Conservation (phyloP, 495 filamentous ascomycete species). For the Annulohypoxylon maeteangense region DNA sequence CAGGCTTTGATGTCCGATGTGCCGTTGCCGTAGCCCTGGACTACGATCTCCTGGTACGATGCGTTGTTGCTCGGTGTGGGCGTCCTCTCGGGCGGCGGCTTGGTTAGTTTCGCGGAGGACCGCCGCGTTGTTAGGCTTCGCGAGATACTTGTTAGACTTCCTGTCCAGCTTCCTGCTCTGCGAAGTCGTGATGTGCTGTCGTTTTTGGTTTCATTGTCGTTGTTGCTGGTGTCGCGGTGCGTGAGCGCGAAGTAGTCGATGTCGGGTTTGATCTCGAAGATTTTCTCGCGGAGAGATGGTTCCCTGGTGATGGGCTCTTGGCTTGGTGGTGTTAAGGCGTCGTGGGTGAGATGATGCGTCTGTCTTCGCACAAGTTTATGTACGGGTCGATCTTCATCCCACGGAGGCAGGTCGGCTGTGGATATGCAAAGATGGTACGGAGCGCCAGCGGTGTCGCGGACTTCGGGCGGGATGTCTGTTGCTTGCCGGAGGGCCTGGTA, state of each 20-base stretch:
- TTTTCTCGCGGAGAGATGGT: constrained; percentile 5
- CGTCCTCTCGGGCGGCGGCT: constrained; percentile 16
- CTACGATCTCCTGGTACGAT: constrained; percentile 54
- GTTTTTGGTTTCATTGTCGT: constrained; percentile 17
- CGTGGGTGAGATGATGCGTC: constrained; percentile 29
- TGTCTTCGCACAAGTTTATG: constrained; percentile 35
- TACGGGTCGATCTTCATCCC: constrained; percentile 47
- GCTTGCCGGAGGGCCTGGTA: constrained; percentile 71
- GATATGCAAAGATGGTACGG: constrained; percentile 58
- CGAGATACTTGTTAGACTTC: constrained; percentile 44
- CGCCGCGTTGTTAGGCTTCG: constrained; percentile 41
- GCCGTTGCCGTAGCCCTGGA: constrained; percentile 58
- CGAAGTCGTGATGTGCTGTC: constrained; percentile 5
- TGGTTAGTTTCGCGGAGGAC: constrained; percentile 46
- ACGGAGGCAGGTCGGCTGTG: constrained; percentile 54
- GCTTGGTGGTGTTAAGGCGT: background rate
- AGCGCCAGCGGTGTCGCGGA: constrained; percentile 46
- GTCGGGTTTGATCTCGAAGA: constrained; percentile 54
- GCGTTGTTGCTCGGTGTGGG: background rate
- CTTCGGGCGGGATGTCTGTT: constrained; percentile 51
- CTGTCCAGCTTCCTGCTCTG: constrained; percentile 25
- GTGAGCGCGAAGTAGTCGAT: constrained; percentile 54
- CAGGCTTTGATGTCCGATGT: constrained; percentile 44
- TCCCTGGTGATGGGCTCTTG: background rate
- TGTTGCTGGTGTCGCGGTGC: constrained; percentile 34